phyloP scores from a whole-genome alignment of 2,329 filamentous ascomycete genomes.

The Alternaria arbusti region DNA sequence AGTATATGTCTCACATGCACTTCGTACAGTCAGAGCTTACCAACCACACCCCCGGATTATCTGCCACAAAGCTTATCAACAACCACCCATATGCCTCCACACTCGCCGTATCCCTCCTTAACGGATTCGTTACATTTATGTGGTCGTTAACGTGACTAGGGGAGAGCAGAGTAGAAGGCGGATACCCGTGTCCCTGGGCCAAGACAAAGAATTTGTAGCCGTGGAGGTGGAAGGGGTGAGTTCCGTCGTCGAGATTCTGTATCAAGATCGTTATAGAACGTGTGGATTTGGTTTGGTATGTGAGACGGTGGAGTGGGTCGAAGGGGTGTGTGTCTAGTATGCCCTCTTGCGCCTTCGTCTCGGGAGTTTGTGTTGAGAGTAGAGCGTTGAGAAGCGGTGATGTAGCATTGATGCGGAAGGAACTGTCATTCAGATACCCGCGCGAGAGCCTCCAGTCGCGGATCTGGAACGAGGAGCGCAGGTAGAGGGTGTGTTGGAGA shows the following conservation, averaged over 20 bases:
- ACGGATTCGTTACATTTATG: constrained; percentile 46
- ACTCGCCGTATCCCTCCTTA: constrained; percentile 72
- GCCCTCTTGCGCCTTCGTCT: background rate
- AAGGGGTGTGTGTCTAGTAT: constrained; percentile 18
- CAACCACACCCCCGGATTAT: constrained; percentile 67
- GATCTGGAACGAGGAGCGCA: constrained; percentile 66
- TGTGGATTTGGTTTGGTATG: constrained; percentile 37
- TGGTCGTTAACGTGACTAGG: constrained; percentile 30
- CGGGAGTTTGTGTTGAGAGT: constrained; percentile 56
- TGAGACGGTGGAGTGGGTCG: constrained; percentile 35
- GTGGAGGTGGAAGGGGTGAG: constrained; percentile 47
- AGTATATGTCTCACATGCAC: no score
- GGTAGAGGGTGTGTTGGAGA: constrained; percentile 57
- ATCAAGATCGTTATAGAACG: constrained; percentile 45
- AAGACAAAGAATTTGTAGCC: constrained; percentile 48
- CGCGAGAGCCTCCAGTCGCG: constrained; percentile 64
- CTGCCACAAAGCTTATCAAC: constrained; percentile 64
- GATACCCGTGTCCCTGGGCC: constrained; percentile 14
- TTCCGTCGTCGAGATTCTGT: constrained; percentile 38
- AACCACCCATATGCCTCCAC: constrained; percentile 71
- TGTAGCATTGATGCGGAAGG: constrained; percentile 58
- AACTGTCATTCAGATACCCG: constrained; percentile 64
- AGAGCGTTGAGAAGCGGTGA: constrained; percentile 60
- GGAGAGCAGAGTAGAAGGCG: constrained; percentile 67
- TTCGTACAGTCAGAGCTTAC: no score